These are phyloP conservation scores for Lichtheimia ornata DNA, from an alignment of 371 early-diverging fungal genomes.

Conservation along the genomic window DNA sequence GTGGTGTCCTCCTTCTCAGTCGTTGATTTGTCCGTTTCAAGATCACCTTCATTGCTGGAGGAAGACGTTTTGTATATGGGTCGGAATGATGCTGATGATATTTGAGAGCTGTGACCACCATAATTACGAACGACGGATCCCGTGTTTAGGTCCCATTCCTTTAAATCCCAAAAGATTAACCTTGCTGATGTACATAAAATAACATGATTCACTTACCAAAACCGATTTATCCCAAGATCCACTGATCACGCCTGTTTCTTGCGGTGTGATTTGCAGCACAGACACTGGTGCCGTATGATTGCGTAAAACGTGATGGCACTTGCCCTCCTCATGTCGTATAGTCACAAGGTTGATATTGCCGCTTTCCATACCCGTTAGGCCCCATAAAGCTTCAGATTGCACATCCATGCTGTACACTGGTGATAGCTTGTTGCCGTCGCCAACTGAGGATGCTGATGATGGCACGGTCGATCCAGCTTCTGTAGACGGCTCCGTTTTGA, in stretches of 20 bases:
- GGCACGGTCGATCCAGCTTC: not conserved
- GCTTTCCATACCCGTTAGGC: conserved; percentile 78
- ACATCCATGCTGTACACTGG: conserved; percentile 90
- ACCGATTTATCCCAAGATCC: conserved; percentile 93
- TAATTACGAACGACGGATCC: conserved; percentile 75
- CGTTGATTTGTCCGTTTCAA: no score
- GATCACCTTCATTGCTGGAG: not conserved
- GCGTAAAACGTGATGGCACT: conserved; percentile 73
- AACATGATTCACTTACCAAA: conserved; percentile 47
- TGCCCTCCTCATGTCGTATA: conserved; percentile 94
- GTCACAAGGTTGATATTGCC: conserved; percentile 87
- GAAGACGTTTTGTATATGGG: conserved; percentile 51
- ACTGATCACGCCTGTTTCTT: conserved; percentile 77
- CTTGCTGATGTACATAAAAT: conserved; percentile 5
- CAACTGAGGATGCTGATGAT: conserved; percentile 1
- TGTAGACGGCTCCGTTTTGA: not conserved
- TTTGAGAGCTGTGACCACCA: conserved; percentile 76
- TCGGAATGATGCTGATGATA: conserved; percentile 75
- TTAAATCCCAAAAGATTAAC: conserved; percentile 1
- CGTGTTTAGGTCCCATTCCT: conserved; percentile 92
- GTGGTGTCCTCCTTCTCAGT: no score
- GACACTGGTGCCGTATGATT: conserved; percentile 87
- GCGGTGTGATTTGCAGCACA: conserved; percentile 73
- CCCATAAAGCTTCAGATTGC: conserved; percentile 91
- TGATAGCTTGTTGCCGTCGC: conserved; percentile 61